A percentile compares a stretch with the other conserved stretches of the same genome.
Evolutionary conservation across 2,329 filamentous ascomycete genomes (phyloP).

Genomic region (Colletotrichum sp.): DNA sequence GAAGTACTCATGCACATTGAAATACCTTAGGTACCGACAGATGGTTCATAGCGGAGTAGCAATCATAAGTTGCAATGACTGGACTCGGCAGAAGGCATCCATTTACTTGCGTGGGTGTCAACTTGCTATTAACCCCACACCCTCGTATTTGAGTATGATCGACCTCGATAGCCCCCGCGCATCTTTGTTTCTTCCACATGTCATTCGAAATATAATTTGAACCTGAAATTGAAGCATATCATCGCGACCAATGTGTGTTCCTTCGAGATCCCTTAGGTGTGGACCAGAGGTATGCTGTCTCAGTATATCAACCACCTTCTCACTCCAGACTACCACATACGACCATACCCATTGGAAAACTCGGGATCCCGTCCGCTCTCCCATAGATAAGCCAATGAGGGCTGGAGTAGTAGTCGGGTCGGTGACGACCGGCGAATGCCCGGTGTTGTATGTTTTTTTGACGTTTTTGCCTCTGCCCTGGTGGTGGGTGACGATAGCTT

Average conservation of each 20-base stretch:
- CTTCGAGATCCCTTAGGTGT: background rate
- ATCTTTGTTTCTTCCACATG: background rate
- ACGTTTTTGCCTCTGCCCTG: background rate
- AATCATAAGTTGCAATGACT: background rate
- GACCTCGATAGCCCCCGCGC: background rate
- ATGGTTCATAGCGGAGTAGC: background rate
- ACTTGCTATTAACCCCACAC: background rate
- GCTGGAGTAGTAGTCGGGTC: background rate
- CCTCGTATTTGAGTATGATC: background rate
- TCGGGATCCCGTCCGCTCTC: background rate
- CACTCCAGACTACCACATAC: background rate
- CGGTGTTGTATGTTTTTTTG: background rate
- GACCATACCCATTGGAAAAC: background rate
- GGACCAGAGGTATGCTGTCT: background rate
- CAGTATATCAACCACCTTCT: background rate
- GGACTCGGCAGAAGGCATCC: background rate
- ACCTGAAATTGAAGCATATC: background rate
- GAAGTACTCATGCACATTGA: background rate
- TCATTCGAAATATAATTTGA: background rate
- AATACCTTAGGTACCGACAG: background rate
- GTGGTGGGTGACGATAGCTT: background rate
- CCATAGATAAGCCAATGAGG: background rate
- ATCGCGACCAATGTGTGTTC: background rate
- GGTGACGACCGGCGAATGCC: background rate
- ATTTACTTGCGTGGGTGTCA: background rate